Percentiles rank a stretch among this genome's conserved stretches.
phyloP scores from a whole-genome alignment of 495 filamentous ascomycete genomes.

The Penicillium pulvis region DNA sequence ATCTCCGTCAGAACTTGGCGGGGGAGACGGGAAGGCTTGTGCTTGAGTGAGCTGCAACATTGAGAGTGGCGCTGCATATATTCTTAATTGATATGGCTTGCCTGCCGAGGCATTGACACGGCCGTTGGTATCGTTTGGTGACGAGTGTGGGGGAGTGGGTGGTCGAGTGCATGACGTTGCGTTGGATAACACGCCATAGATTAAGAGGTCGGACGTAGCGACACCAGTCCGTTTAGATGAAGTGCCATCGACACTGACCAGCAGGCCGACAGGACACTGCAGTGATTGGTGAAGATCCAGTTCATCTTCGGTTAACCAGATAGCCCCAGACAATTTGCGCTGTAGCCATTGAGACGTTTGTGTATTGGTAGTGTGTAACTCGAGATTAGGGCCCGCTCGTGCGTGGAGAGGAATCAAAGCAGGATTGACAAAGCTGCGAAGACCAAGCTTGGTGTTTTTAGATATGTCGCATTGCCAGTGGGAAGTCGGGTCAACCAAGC shows the following conservation, averaged over 20 bases:
- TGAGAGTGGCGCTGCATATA: constrained; percentile 46
- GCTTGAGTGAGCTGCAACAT: constrained; percentile 36
- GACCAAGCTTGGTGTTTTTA: constrained; percentile 36
- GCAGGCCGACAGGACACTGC: constrained; percentile 46
- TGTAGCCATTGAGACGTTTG: constrained; percentile 48
- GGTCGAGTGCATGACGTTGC: constrained; percentile 32
- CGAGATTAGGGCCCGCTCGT: constrained; percentile 52
- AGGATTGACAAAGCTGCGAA: constrained; percentile 51
- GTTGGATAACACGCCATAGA: constrained; percentile 52
- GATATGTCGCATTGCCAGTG: constrained; percentile 44
- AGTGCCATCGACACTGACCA: constrained; percentile 35
- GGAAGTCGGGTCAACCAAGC: constrained; percentile 39
- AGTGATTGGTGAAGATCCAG: constrained; percentile 34
- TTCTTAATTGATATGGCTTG: constrained; percentile 36
- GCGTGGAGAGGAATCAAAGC: constrained; percentile 51
- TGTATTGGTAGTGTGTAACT: constrained; percentile 42
- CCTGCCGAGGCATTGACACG: constrained; percentile 8
- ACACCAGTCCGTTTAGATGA: constrained; percentile 23
- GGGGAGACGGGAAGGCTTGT: constrained; percentile 37
- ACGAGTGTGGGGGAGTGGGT: constrained; percentile 52
- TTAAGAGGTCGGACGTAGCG: constrained; percentile 53
- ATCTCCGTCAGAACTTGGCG: constrained; percentile 25
- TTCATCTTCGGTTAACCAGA: constrained; percentile 41
- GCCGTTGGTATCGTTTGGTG: constrained; percentile 33
- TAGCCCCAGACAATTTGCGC: constrained; percentile 30